These are phyloP conservation scores for Fragaria ananassa DNA, from an alignment of 306 rosid species.

Conservation along the genomic window DNA sequence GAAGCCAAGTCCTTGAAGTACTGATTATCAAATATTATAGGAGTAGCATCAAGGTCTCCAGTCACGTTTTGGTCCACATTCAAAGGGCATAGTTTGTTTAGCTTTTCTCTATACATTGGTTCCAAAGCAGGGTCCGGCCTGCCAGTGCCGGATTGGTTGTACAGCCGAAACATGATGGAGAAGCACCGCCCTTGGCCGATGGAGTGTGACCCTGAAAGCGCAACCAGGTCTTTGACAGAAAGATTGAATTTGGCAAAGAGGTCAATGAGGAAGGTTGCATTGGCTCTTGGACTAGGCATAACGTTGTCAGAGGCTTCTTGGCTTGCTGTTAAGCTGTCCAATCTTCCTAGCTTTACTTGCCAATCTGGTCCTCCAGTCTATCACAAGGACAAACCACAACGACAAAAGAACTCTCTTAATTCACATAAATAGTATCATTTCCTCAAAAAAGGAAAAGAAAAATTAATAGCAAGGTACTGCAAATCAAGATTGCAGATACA, in stretches of 20 bases:
- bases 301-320: conserved; percentile 62
- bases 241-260: conserved; percentile 55
- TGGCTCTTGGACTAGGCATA: conserved; percentile 92
- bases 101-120: conserved; percentile 42
- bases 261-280: conserved; percentile 57
- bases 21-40: conserved; percentile 66
- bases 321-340: conserved; percentile 68
- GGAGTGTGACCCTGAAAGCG: conserved; percentile 88
- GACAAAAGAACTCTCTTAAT: not conserved
- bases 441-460: not conserved
- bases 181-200: conserved; percentile 83
- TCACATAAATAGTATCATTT: not conserved
- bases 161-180: conserved; percentile 84
- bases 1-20: conserved; percentile 82
- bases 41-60: conserved; percentile 72
- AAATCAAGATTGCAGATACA: not conserved
- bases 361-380: conserved; percentile 89
- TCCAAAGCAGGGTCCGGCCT: conserved; percentile 70
- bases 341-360: conserved; percentile 76
- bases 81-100: conserved; percentile 53
- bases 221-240: conserved; percentile 56
- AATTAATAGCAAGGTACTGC: not conserved
- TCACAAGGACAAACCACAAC: not conserved
- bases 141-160: conserved; percentile 78
- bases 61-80: conserved; percentile 70